These are phyloP conservation scores for Sugiyamaella castrensis DNA, from an alignment of 1,139 yeast species.

Conservation along the genomic window DNA sequence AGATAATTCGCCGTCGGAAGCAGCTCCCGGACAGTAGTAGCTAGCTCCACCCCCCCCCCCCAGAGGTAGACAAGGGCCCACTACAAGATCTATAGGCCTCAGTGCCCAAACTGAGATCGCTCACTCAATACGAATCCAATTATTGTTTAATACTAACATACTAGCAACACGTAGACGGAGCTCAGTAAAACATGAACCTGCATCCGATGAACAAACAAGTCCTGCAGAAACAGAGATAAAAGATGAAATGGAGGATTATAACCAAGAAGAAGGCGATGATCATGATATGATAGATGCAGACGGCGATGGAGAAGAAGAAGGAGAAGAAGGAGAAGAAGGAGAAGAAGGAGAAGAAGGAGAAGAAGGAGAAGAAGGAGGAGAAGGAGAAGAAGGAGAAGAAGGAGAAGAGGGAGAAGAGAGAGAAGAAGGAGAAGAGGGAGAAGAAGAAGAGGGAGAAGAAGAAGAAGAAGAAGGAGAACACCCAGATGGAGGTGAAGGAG, in stretches of 20 bases:
- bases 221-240: constrained; percentile 22
- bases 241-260: constrained; percentile 22
- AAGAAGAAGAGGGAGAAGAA: constrained; percentile 25
- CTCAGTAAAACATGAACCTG: too few relatives aligned
- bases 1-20: too few relatives aligned
- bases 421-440: constrained; percentile 17
- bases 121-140: too few relatives aligned
- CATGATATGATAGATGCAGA: constrained; percentile 17
- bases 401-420: constrained; percentile 24
- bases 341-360: constrained; percentile 14
- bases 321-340: neutral
- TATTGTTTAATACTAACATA: too few relatives aligned
- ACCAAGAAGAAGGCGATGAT: constrained; percentile 25
- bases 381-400: constrained; percentile 10
- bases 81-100: too few relatives aligned
- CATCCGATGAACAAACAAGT: too few relatives aligned
- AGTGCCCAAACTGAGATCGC: too few relatives aligned
- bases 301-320: constrained; percentile 3
- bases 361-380: constrained; percentile 8
- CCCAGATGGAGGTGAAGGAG: constrained; percentile 22
- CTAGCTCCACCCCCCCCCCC: too few relatives aligned
- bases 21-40: too few relatives aligned
- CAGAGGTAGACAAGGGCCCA: too few relatives aligned
- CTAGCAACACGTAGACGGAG: too few relatives aligned
- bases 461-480: constrained; percentile 23